Evolutionary conservation across 2,329 filamentous ascomycete genomes (phyloP).

Genomic region (Paracorniculantispora psalliotae): DNA sequence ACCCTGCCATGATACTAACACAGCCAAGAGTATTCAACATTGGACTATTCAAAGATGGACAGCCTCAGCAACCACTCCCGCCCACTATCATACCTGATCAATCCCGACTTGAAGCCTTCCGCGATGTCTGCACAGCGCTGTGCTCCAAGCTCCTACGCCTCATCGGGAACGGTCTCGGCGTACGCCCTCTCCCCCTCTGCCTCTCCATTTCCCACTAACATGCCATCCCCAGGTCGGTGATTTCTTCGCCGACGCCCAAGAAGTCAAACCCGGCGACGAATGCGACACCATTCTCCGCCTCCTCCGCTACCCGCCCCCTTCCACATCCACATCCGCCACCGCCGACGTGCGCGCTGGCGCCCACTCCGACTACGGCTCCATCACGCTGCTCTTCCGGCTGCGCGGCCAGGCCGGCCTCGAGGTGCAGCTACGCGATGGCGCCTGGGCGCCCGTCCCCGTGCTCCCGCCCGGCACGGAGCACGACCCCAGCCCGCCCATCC

Average conservation of each 20-base stretch:
- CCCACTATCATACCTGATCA: slow-evolving; percentile 55
- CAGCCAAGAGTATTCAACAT: slow-evolving; percentile 74
- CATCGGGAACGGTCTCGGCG: slow-evolving; percentile 71
- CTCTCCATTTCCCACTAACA: slow-evolving; percentile 1
- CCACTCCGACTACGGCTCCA: slow-evolving; percentile 78
- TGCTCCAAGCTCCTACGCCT: slow-evolving; percentile 69
- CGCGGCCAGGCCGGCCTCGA: slow-evolving; percentile 82
- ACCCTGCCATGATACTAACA: slow-evolving; percentile 29
- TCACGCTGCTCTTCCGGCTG: slow-evolving; percentile 78
- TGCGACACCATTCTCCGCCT: slow-evolving; percentile 61
- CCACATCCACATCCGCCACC: slow-evolving; percentile 37
- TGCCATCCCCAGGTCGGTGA: slow-evolving; percentile 33
- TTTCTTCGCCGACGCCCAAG: slow-evolving; percentile 53
- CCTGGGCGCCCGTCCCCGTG: slow-evolving; percentile 63
- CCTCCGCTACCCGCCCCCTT: slow-evolving; percentile 63
- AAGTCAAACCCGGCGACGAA: slow-evolving; percentile 33
- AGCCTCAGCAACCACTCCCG: slow-evolving; percentile 74
- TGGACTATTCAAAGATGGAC: slow-evolving; percentile 64
- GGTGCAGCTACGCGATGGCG: slow-evolving; percentile 56
- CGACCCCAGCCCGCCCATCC: slow-evolving; percentile 63
- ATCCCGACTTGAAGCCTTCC: slow-evolving; percentile 60
- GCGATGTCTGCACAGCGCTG: slow-evolving; percentile 64
- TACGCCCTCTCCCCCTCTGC: slow-evolving; percentile 29
- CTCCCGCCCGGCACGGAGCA: slow-evolving; percentile 54
- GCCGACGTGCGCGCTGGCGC: slow-evolving; percentile 80